Evolutionary conservation across 345 rosid genomes (phyloP).

Genomic region (Clarkia xantiana): DNA sequence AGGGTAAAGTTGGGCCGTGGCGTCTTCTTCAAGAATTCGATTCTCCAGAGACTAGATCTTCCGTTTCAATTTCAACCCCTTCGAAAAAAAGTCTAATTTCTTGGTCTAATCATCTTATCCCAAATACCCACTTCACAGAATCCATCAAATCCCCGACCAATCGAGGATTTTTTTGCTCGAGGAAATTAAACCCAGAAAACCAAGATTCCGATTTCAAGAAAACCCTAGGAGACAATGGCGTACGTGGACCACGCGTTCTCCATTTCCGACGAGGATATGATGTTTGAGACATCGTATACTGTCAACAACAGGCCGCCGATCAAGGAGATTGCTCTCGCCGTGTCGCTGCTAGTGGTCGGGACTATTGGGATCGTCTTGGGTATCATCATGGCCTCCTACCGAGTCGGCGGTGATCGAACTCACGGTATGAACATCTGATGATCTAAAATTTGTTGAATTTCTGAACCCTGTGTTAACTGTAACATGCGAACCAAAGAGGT

Average conservation of each 20-base stretch:
- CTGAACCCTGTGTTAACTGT: background rate
- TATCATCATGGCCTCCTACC: conserved; percentile 52
- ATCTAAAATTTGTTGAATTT: background rate
- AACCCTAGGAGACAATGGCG: conserved; percentile 33
- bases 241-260: conserved; percentile 97
- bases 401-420: conserved; percentile 77
- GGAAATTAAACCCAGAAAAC: background rate
- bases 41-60: background rate
- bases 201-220: background rate
- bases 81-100: background rate
- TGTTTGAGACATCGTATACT: conserved; percentile 53
- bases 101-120: background rate
- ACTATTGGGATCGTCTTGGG: conserved; percentile 60
- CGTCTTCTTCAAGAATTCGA: conserved; percentile 1
- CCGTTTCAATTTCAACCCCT: background rate
- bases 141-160: background rate
- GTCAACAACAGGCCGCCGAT: conserved; percentile 73
- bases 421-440: conserved; percentile 40
- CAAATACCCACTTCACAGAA: background rate
- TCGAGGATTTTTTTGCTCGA: too few species aligned
- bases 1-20: too few species aligned
- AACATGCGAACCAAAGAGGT: too few species aligned
- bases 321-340: conserved; percentile 87
- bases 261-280: conserved; percentile 79
- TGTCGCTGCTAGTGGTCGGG: conserved; percentile 80